Base-by-base conservation (phyloP, 1,139 yeast genomes). In the Nakaseomyces delphensis region DNA sequence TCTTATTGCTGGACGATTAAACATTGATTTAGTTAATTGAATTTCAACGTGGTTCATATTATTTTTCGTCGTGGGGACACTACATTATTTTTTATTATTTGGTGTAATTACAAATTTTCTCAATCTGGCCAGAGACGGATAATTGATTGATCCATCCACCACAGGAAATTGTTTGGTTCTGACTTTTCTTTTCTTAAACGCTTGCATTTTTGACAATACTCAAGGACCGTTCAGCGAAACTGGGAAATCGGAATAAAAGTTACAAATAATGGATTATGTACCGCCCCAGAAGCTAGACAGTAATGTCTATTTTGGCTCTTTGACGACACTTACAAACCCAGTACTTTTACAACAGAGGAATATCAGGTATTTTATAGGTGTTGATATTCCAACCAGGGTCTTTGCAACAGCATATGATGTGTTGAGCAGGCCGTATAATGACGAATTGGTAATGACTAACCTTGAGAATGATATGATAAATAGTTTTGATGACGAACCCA, bases 231-330 rank as follows among this genome's bases (percentile, higher is more conserved):
- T n/a, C n/a, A n/a, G n/a, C n/a, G n/a, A n/a, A n/a, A n/a, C n/a
- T n/a, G n/a, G n/a, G n/a, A 23, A 23, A 23, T 23, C 10, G 25
- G 25, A 23, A 23, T 10, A 23, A 21, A 32, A 15, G 6, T 14
- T 6, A 21, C 8, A 8, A 25, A 25, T 41, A 42, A 36, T 25
- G 31, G 39, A 36, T 19, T 36, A 36, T 36, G 31, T 33, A 21
- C 37, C 37, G 37, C 63, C 65, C 10, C 65, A 62, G 42, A 56
- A 54, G 38, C 41, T 65, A 24, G 54, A 62, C 19, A 52, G 53
- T 24, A 57, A 57, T 39, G 52, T 63, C 2, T 64, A 63, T 55
- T 50, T 63, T 30, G 67, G 69, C 3, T 65, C 68, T 3, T 42
- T 64, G 29, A 59, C 63, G 47, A 50, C 65, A 0, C 51, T 64